These are phyloP conservation scores for Paraconiothyrium brasiliense DNA, from an alignment of 2,329 filamentous ascomycete genomes.

Conservation along the genomic window DNA sequence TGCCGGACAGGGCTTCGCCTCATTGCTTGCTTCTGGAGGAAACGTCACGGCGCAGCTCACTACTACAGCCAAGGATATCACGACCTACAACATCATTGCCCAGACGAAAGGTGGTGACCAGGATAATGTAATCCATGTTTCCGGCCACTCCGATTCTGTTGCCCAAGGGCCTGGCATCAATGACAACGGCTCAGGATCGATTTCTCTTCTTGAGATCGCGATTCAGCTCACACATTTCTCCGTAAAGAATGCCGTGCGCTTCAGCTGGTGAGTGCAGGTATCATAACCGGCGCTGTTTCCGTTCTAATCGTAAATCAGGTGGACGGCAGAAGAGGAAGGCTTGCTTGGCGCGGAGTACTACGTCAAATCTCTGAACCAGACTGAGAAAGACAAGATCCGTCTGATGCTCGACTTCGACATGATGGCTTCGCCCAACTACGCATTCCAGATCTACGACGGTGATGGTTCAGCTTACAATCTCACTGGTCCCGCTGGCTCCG, in stretches of 20 bases:
- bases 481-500: conserved; percentile 69
- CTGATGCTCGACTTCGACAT: conserved; percentile 79
- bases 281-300: background rate
- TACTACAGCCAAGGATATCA: conserved; percentile 35
- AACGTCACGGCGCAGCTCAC: conserved; percentile 38
- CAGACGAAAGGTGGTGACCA: conserved; percentile 67
- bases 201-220: conserved; percentile 68
- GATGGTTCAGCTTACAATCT: conserved; percentile 65
- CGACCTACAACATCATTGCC: conserved; percentile 65
- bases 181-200: conserved; percentile 76
- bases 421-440: conserved; percentile 72
- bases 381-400: conserved; percentile 66
- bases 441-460: conserved; percentile 65
- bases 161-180: conserved; percentile 75
- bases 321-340: conserved; percentile 71
- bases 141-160: conserved; percentile 70
- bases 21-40: conserved; percentile 59
- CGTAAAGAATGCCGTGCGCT: conserved; percentile 73
- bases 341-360: conserved; percentile 69
- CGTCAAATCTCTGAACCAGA: conserved; percentile 58
- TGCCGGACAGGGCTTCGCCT: conserved; percentile 66
- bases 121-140: conserved; percentile 65
- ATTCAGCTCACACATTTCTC: conserved; percentile 73
- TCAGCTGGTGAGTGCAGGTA: conserved; percentile 57
- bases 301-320: conserved; percentile 39